Conservation (phyloP, 352 stramenopile genomes). For the Saprolegnia parasitica region DNA sequence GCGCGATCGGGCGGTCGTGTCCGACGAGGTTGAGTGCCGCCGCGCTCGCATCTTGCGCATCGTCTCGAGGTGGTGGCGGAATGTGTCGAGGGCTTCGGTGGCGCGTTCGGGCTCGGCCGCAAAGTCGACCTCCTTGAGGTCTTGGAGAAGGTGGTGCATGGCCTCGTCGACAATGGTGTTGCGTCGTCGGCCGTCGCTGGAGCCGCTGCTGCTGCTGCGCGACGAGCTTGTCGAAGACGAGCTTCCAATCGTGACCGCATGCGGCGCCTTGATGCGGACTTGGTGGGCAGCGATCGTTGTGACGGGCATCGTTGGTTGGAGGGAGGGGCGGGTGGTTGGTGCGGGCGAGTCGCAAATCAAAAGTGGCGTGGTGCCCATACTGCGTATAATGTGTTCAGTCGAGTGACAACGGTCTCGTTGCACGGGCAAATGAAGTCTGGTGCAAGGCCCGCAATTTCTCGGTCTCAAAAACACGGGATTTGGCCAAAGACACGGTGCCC, state of each 20-base stretch:
- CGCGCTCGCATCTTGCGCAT: conserved; percentile 8
- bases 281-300: background rate
- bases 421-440: conserved; percentile 18
- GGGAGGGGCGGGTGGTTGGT: background rate
- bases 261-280: conserved; percentile 7
- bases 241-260: background rate
- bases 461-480: conserved; percentile 8
- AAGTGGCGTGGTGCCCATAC: background rate
- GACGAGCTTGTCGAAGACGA: background rate
- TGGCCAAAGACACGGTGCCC: background rate
- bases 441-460: background rate
- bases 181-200: background rate
- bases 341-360: conserved; percentile 1
- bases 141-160: conserved; percentile 12
- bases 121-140: conserved; percentile 13
- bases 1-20: background rate
- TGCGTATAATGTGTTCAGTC: background rate
- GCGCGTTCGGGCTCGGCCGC: background rate
- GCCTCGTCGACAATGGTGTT: conserved; percentile 16
- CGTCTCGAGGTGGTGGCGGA: conserved; percentile 3
- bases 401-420: background rate
- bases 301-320: background rate
- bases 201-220: background rate
- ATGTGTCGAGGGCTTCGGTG: conserved; percentile 8
- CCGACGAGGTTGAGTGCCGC: background rate